Conservation (phyloP, 1,139 yeast genomes). For the Geotrichum citri-aurantii region DNA sequence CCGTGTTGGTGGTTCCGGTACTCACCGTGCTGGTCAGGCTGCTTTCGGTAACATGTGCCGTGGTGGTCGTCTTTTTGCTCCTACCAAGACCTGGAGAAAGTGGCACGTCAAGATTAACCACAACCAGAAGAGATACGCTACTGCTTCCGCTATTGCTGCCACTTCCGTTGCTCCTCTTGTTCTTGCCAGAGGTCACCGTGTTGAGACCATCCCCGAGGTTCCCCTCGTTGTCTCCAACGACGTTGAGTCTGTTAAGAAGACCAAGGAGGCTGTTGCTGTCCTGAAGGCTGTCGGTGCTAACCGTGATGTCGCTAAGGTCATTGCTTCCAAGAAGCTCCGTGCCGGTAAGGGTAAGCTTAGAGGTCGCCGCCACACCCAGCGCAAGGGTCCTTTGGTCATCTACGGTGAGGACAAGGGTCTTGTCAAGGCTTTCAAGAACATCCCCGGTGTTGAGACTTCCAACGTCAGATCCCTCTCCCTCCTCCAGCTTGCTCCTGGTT, state of each 20-base stretch:
- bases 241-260: slow-evolving; percentile 87
- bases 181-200: slow-evolving; percentile 99
- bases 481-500: slow-evolving; percentile 99
- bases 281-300: slow-evolving; percentile 98
- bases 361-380: slow-evolving; percentile 99
- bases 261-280: slow-evolving; percentile 98
- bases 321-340: slow-evolving; percentile 97
- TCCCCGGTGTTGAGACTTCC: slow-evolving; percentile 99
- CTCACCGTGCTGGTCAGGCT: slow-evolving; percentile 99
- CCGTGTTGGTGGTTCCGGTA: slow-evolving; percentile 99
- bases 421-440: slow-evolving; percentile 98
- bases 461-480: slow-evolving; percentile 90
- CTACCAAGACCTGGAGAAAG: slow-evolving; percentile 99
- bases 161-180: slow-evolving; percentile 98
- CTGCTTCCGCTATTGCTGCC: slow-evolving; percentile 99
- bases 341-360: slow-evolving; percentile 99
- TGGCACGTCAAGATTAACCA: slow-evolving; percentile 99
- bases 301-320: slow-evolving; percentile 96
- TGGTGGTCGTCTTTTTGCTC: slow-evolving; percentile 99
- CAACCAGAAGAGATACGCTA: slow-evolving; percentile 99
- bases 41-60: slow-evolving; percentile 99
- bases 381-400: slow-evolving; percentile 99
- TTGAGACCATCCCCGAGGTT: slow-evolving; percentile 96
- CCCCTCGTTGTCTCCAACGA: slow-evolving; percentile 97
- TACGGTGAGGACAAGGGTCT: slow-evolving; percentile 97